A percentile compares a stretch with the other conserved stretches of the same genome.
phyloP scores from a whole-genome alignment of 768 basidiomycete species.

The Tulasnella sp. region DNA sequence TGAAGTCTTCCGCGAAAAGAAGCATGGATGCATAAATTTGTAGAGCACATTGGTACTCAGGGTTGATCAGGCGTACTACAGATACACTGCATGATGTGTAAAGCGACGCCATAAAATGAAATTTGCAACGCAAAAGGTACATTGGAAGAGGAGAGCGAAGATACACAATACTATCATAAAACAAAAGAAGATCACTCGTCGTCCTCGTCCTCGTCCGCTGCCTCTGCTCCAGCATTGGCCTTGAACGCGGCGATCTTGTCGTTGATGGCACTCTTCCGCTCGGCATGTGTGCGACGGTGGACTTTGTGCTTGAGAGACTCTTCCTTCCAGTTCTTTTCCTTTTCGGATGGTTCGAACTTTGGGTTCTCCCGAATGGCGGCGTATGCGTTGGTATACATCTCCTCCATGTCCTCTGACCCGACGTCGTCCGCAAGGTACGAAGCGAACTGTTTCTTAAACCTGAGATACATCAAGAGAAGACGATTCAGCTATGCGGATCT shows the following conservation, averaged over 20 bases:
- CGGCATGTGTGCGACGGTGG: conserved; percentile 56
- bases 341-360: conserved; percentile 77
- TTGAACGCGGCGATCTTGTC: conserved; percentile 88
- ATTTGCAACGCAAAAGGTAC: too few species aligned
- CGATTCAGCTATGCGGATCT: not conserved
- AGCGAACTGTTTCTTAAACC: conserved; percentile 96
- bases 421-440: conserved; percentile 91
- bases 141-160: too few species aligned
- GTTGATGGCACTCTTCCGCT: conserved; percentile 73
- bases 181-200: conserved; percentile 4
- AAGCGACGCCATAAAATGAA: too few species aligned
- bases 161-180: too few species aligned
- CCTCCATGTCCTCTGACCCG: conserved; percentile 94
- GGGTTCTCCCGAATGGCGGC: conserved; percentile 95
- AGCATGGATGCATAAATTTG: too few species aligned
- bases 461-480: conserved; percentile 23
- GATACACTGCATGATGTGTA: too few species aligned
- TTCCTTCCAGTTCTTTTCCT: conserved; percentile 83
- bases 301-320: conserved; percentile 65
- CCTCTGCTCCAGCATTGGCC: conserved; percentile 42
- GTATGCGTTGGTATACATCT: conserved; percentile 87
- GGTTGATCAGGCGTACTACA: too few species aligned
- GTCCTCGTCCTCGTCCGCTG: conserved; percentile 39
- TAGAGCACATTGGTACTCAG: too few species aligned
- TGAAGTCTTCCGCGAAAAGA: too few species aligned